Base-by-base conservation (phyloP, 768 basidiomycete species). In the Cyathus striatus region DNA sequence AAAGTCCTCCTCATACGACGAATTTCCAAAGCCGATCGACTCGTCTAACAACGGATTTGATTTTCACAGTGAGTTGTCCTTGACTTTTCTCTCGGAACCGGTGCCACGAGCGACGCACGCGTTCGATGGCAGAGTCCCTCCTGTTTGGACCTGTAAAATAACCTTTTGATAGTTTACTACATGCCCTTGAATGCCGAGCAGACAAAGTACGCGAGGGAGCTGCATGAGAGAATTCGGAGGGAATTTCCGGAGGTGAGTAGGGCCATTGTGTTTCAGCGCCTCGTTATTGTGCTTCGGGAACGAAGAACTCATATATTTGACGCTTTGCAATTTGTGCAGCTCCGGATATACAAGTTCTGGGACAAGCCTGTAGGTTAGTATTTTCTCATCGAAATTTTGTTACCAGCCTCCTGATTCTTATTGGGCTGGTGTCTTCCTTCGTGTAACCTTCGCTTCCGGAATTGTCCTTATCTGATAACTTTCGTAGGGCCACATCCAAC, bases 241-340 rank as follows among this genome's bases (percentile, higher is more conserved):
- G 84, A 86, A 51, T 86, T 85, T 58, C 83, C 83, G 22, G 84
- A 86, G 72, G 82, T 74, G 56, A 27, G 56, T 36, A n/a, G n/a
- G n/a, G n/a, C n/a, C n/a, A n/a, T n/a, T n/a, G n/a, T n/a, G n/a
- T n/a, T n/a, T n/a, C n/a, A n/a, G n/a, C n/a, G n/a, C n/a, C n/a
- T n/a, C n/a, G n/a, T n/a, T n/a, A n/a, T n/a, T n/a, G n/a, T n/a
- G n/a, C n/a, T n/a, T n/a, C n/a, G n/a, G n/a, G n/a, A n/a, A n/a
- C n/a, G n/a, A n/a, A n/a, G n/a, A n/a, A n/a, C n/a, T n/a, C n/a
- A n/a, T n/a, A n/a, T n/a, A n/a, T n/a, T n/a, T 40, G 27, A 17
- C 27, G 5, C 27, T 22, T 25, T 40, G 22, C 40, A 48, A 23
- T 38, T n/a, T 30, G 17, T 23, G 0, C 43, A 86, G 83, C 61